Conservation (phyloP, 139 green algal genomes). For the Chlorella sp. region DNA sequence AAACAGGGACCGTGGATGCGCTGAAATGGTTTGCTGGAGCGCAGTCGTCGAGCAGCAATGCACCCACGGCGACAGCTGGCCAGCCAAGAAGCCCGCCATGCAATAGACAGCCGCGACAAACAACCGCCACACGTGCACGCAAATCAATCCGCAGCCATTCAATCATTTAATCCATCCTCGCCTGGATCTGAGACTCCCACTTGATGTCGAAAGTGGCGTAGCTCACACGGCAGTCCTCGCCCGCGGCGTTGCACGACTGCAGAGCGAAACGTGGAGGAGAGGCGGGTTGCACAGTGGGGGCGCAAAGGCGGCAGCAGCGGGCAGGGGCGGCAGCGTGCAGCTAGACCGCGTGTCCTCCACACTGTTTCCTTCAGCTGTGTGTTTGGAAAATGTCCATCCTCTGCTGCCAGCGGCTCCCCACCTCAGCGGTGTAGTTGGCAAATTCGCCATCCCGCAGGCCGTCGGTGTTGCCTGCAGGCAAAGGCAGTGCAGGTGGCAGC, state of each 20-base stretch:
- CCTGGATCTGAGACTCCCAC: slow-evolving; percentile 72
- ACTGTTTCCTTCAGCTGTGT: neutral
- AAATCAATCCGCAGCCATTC: too few relatives aligned
- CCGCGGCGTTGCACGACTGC: neutral
- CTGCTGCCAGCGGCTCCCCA: neutral
- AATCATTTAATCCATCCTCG: too few relatives aligned
- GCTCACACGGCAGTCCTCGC: slow-evolving; percentile 2
- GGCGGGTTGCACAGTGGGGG: neutral
- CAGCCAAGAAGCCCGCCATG: neutral
- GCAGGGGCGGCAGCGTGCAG: too few relatives aligned
- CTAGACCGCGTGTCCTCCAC: too few relatives aligned
- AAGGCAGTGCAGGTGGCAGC: neutral
- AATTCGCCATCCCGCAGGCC: neutral
- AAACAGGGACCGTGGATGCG: neutral
- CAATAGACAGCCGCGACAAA: too few relatives aligned
- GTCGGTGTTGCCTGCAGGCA: slow-evolving; percentile 2
- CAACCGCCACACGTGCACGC: too few relatives aligned
- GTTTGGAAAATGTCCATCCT: neutral
- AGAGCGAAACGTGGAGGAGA: neutral
- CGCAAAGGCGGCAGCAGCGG: too few relatives aligned
- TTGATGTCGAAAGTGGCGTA: slow-evolving; percentile 43
- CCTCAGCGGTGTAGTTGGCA: neutral
- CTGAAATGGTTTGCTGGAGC: neutral
- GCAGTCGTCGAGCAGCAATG: neutral
- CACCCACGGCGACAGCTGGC: too few relatives aligned